Percentiles rank a stretch among this genome's conserved stretches.
These are phyloP conservation scores for Colletotrichum chlorophyti DNA, from an alignment of 2,329 filamentous ascomycete species.

Conservation along the genomic window DNA sequence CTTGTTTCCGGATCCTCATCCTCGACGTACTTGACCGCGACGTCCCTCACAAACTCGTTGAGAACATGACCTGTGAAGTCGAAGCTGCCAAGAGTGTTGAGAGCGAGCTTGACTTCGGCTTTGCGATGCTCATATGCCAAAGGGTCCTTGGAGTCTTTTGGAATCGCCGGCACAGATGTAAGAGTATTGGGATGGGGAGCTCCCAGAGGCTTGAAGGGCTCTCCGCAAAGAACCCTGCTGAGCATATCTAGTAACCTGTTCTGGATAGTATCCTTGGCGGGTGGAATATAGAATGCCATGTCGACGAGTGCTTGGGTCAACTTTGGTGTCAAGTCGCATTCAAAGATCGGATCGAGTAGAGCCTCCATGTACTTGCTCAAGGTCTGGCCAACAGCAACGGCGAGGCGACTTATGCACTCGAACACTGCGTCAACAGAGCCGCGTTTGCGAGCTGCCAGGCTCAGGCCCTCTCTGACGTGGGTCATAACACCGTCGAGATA, in stretches of 20 bases:
- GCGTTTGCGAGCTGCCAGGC: constrained; percentile 74
- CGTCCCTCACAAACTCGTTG: constrained; percentile 98
- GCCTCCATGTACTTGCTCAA: constrained; percentile 99
- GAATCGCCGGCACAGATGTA: constrained; percentile 80
- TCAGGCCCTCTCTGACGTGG: constrained; percentile 90
- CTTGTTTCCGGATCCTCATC: constrained; percentile 93
- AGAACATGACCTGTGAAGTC: constrained; percentile 92
- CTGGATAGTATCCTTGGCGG: constrained; percentile 91
- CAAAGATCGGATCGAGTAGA: constrained; percentile 93
- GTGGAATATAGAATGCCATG: constrained; percentile 98
- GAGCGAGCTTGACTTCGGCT: constrained; percentile 86
- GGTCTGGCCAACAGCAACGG: constrained; percentile 93
- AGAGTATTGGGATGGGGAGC: constrained; percentile 86
- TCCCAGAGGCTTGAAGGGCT: constrained; percentile 90
- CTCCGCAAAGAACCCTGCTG: constrained; percentile 89
- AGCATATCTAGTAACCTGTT: constrained; percentile 94
- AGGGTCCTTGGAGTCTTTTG: constrained; percentile 86
- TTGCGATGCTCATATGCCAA: constrained; percentile 82
- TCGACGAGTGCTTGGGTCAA: constrained; percentile 95
- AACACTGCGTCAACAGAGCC: constrained; percentile 82
- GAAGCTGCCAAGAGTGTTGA: constrained; percentile 97
- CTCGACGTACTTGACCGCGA: constrained; percentile 97
- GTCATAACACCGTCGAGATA: constrained; percentile 95
- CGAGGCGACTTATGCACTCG: constrained; percentile 95
- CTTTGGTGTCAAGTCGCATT: constrained; percentile 91